Evolutionary conservation across 495 filamentous ascomycete genomes (phyloP), one percentile per base, ranked within the genome.

Genomic region (Ramalina intermedia): DNA sequence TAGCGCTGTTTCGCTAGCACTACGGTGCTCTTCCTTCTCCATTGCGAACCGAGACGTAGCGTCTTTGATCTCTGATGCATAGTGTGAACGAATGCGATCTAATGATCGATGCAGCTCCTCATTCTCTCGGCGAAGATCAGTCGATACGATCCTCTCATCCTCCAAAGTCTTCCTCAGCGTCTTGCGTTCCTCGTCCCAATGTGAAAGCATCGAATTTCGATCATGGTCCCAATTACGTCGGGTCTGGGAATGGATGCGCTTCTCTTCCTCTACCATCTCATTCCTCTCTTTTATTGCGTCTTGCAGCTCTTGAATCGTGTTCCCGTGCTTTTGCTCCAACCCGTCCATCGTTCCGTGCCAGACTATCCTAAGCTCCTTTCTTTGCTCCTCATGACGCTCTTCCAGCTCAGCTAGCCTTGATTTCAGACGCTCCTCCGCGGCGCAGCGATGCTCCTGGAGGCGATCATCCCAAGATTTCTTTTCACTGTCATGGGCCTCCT

Each of bases 71-170:
- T 47, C 44, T 16, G 44, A 36, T 35, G 33, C 26, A 35, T 47
- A 37, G 26, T 36, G 33, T 47, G 20, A 13, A 37, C 11, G 44
- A 35, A 26, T 23, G 12, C 21, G 26, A 23, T 35, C 27, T 37
- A 47, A 26, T 1, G n/a, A 16, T 17, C n/a, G 50, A 41, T 60
- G 55, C 11, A 57, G 44, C 8, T 61, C 59, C 1, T 60, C 57
- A 41, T 51, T 61, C 29, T 53, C 58, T 24, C 55, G 50, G 29
- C 50, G 55, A 50, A 58, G 43, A 27, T 56, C 46, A n/a, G 53
- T 24, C 13, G 50, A 43, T 9, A 62, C 8, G 7, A 7, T 33
- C 29, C 12, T 33, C 38, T 59, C 54, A 33, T 53, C 45, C 12
- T 57, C 50, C 50, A 42, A 54, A 24, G 47, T 36, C 2, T 48